Percentiles rank a stretch among this genome's conserved stretches.
Conservation (phyloP, 352 stramenopile genomes). For the Pythium rhizo-oryzae region DNA sequence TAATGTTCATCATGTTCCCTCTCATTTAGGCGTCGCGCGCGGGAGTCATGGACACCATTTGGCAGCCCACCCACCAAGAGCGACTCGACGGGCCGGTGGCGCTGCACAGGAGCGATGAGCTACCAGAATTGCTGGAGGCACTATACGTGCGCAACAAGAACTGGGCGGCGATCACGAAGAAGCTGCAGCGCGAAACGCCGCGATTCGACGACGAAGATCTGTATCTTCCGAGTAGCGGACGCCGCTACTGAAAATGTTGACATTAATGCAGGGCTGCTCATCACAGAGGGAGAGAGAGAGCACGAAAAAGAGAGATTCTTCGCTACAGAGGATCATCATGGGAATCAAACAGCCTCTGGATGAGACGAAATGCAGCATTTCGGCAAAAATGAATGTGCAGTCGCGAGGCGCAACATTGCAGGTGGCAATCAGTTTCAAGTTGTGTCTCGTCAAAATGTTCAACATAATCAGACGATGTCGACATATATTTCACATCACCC, state of each 20-base stretch:
- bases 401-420: background rate
- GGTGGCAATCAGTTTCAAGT: background rate
- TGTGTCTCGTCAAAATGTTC: conserved; percentile 16
- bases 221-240: background rate
- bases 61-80: background rate
- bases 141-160: conserved; percentile 20
- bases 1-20: background rate
- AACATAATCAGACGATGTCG: conserved; percentile 19
- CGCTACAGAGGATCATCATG: no score
- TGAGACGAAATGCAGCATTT: no score
- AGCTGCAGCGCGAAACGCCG: background rate
- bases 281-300: no score
- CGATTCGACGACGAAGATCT: conserved; percentile 9
- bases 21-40: background rate
- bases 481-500: conserved; percentile 16
- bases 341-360: no score
- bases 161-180: conserved; percentile 4
- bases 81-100: background rate
- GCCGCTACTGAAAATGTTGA: background rate
- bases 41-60: background rate
- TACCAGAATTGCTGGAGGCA: conserved; percentile 21
- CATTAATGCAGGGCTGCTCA: no score
- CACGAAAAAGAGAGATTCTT: no score
- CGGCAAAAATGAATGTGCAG: background rate
- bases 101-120: background rate